Base-by-base conservation (phyloP, 2,329 filamentous ascomycete genomes). In the Mycosphaerelloides madeirae region DNA sequence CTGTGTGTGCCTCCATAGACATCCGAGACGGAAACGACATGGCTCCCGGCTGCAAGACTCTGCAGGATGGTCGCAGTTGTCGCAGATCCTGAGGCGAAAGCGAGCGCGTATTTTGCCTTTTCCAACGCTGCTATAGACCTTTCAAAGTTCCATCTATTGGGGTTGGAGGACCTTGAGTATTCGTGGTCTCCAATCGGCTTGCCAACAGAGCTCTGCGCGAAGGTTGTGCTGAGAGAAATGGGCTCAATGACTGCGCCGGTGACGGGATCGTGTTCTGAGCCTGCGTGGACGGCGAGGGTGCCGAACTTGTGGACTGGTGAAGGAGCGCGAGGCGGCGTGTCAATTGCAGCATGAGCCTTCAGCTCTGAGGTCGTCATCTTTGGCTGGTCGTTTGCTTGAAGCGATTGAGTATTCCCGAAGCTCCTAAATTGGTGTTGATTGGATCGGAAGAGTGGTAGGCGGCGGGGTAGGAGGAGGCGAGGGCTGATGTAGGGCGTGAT, bases 1-100 rank as follows among this genome's bases (percentile, higher is more conserved):
- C 93, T 80, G 73, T 98, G 93, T 32, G 93, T 98, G 58, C 93
- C 93, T 58, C 93, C 93, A 68, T 98, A 98, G 59, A 98, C 90
- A 67, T 98, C 93, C 35, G 89, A 95, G 37, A 98, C 88, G 50
- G 89, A 96, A 59, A 98, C 84, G 61, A 98, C 87, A 71, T 98
- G 93, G 37, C 87, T 93, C 51, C 89, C 90, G 11, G 85, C 78
- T 18, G 91, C 89, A 46, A 98, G 80, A 57, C 87, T 93, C 72
- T 97, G 93, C 46, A 98, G 80, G 62, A 98, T 88, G 58, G 80
- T 87, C 49, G 93, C 91, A 1, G 93, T 98, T 43, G 93, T 89
- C 33, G 93, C 91, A 56, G 87, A 95, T 59, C 93, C 93, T 19
- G 89, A 96, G 34, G 87, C 85, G 72, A 96, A 98, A 53, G 93